Conservation (phyloP, 1,284 basidiomycete species). For the Melampsora americana region DNA sequence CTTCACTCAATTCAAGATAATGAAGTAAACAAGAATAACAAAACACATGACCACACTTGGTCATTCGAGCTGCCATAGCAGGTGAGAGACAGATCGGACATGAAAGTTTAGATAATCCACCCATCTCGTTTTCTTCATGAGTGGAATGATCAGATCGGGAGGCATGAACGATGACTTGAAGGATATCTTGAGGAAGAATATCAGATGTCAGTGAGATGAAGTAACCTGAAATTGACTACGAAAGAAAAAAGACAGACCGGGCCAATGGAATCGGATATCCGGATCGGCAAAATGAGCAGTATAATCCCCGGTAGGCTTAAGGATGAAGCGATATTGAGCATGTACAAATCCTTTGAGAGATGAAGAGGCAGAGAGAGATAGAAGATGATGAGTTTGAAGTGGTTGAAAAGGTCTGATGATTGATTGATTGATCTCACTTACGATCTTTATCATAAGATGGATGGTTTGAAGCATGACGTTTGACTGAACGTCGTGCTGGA, state of each 20-base stretch:
- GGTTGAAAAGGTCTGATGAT: too few species aligned
- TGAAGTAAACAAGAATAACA: conserved; percentile 60
- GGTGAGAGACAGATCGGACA: conserved; percentile 94
- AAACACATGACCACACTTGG: conserved; percentile 86
- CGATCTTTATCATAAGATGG: conserved; percentile 38
- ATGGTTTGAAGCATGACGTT: conserved; percentile 15
- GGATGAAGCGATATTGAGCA: conserved; percentile 86
- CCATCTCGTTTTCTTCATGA: conserved; percentile 50
- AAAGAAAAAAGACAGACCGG: conserved; percentile 22
- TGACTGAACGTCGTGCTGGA: conserved; percentile 18
- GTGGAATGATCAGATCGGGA: conserved; percentile 59
- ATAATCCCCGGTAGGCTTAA: conserved; percentile 86
- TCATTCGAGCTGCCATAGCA: conserved; percentile 90
- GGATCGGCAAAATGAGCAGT: conserved; percentile 93
- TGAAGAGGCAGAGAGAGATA: background rate
- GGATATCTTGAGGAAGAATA: conserved; percentile 93
- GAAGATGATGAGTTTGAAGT: background rate
- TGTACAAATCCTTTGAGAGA: conserved; percentile 65
- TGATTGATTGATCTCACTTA: conserved; percentile 7
- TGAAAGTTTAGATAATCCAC: conserved; percentile 53
- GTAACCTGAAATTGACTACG: background rate
- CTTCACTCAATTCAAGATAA: conserved; percentile 78
- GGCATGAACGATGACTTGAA: conserved; percentile 88
- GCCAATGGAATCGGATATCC: conserved; percentile 56
- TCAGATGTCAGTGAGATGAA: conserved; percentile 4